phyloP scores from a whole-genome alignment of 83 land plant species.

The Picea abies region DNA sequence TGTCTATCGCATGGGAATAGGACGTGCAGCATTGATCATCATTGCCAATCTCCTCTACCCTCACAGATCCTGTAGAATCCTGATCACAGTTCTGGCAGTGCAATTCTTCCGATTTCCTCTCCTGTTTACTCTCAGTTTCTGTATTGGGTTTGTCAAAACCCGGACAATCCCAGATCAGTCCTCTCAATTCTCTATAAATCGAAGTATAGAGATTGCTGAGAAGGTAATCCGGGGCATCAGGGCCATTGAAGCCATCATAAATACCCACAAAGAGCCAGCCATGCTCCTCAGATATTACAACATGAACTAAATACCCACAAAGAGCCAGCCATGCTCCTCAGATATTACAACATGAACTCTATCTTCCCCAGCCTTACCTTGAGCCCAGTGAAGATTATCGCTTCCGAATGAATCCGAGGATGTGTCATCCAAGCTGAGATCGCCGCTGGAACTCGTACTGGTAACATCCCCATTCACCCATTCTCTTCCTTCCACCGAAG shows the following conservation, averaged over 20 bases:
- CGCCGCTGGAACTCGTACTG: no score
- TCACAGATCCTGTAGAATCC: constrained; percentile 13
- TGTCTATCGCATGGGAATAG: neutral
- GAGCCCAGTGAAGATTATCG: neutral
- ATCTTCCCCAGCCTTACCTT: constrained; percentile 88
- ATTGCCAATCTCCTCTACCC: neutral
- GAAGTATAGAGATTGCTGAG: constrained; percentile 85
- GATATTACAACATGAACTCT: constrained; percentile 82
- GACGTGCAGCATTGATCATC: no score
- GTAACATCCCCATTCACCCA: no score
- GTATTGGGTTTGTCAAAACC: constrained; percentile 27
- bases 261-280: constrained; percentile 89
- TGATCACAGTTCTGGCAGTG: constrained; percentile 9
- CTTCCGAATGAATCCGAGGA: no score
- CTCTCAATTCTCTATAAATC: constrained; percentile 80
- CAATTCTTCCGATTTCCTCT: constrained; percentile 36
- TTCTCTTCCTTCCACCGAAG: no score
- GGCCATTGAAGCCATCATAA: constrained; percentile 97
- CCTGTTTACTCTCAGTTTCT: neutral
- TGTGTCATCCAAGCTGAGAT: no score
- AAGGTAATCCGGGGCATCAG: constrained; percentile 97
- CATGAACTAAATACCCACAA: constrained; percentile 79
- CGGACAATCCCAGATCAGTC: constrained; percentile 79
- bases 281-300: constrained; percentile 85
- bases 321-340: constrained; percentile 89